These are phyloP conservation scores for Rhododendron simsii DNA, from an alignment of 148 eudicot species.

Conservation along the genomic window DNA sequence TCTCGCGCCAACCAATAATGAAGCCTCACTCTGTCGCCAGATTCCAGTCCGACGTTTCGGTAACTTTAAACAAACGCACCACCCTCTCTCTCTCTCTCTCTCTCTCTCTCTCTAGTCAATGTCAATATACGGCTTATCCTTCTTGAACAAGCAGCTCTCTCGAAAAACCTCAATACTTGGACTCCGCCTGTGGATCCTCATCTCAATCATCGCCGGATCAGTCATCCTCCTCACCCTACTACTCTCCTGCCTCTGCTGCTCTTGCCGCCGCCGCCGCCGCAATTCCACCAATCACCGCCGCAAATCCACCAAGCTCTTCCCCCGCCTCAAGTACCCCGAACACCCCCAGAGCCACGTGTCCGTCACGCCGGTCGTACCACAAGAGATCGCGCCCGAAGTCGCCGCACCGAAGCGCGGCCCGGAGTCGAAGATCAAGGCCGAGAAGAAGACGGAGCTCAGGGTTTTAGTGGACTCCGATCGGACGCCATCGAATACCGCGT, in stretches of 20 bases:
- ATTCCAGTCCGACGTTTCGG: neutral
- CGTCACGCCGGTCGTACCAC: constrained; percentile 44
- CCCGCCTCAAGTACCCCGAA: constrained; percentile 26
- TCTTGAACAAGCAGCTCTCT: constrained; percentile 61
- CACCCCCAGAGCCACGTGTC: constrained; percentile 15
- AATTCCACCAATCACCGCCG: constrained; percentile 21
- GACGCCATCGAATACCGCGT: constrained; percentile 49
- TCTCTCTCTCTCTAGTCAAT: constrained; percentile 49
- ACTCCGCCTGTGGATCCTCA: constrained; percentile 76
- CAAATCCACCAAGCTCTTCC: neutral
- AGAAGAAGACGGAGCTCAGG: constrained; percentile 62
- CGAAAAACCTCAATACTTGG: constrained; percentile 90
- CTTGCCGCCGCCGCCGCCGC: constrained; percentile 20
- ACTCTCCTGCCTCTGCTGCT: constrained; percentile 48
- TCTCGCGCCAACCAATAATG: neutral
- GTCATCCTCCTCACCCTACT: constrained; percentile 70
- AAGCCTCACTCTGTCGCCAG: neutral
- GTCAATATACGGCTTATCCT: constrained; percentile 68
- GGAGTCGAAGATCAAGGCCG: constrained; percentile 88
- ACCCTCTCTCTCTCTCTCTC: constrained; percentile 2
- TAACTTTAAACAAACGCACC: too few species aligned
- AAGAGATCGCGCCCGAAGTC: constrained; percentile 82
- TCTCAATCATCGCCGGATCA: constrained; percentile 78
- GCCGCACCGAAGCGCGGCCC: constrained; percentile 21
- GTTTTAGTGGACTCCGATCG: constrained; percentile 70